phyloP scores from a whole-genome alignment of 2,329 filamentous ascomycete genomes.

The Xylaria digitata region DNA sequence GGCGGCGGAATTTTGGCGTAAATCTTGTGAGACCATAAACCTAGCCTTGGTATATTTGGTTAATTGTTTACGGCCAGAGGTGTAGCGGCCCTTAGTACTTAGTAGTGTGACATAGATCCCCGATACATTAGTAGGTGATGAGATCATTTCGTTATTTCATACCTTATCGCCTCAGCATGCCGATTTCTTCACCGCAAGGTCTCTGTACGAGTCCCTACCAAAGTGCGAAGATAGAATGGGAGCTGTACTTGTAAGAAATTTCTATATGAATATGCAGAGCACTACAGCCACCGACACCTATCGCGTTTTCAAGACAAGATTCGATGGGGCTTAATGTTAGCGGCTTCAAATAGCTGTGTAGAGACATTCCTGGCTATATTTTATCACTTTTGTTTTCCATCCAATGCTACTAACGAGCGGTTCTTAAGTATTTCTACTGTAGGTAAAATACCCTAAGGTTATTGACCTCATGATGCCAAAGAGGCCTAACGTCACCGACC shows the following conservation, averaged over 20 bases:
- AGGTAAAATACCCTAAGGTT: conserved; percentile 3
- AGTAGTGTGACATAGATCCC: not conserved
- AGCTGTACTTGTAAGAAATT: not conserved
- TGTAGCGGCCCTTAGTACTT: not conserved
- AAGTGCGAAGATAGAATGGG: not conserved
- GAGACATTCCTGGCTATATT: conserved; percentile 6
- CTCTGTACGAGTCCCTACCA: not conserved
- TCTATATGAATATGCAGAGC: conserved; percentile 2
- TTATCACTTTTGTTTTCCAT: not conserved
- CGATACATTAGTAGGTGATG: not conserved
- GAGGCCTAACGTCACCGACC: not conserved
- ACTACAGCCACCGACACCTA: not conserved
- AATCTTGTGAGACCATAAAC: not conserved
- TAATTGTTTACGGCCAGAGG: conserved; percentile 9
- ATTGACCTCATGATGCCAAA: conserved; percentile 9
- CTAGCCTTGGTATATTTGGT: not conserved
- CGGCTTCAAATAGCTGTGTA: not conserved
- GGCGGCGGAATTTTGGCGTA: not conserved
- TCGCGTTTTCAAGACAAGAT: not conserved
- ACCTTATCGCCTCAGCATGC: conserved; percentile 7
- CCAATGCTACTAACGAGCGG: not conserved
- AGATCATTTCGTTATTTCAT: not conserved
- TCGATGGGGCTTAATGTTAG: not conserved
- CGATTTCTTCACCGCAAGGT: not conserved
- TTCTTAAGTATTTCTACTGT: conserved; percentile 12